phyloP scores from a whole-genome alignment of 192 early-diverging fungal genomes.

The Backusella morwellensis region DNA sequence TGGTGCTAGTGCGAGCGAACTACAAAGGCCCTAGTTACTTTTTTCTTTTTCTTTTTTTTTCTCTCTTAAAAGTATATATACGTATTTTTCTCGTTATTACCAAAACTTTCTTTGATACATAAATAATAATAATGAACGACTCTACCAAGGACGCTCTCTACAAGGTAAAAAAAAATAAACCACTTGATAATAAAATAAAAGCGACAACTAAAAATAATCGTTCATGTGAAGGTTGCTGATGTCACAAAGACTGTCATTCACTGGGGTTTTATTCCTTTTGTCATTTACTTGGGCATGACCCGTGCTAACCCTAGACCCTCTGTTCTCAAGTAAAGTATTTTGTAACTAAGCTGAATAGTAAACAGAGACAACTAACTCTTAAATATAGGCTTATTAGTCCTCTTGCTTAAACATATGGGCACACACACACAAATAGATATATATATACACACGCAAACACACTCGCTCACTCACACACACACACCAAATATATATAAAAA shows the following conservation, averaged over 20 bases:
- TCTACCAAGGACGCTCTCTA: slow-evolving; percentile 52
- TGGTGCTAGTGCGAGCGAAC: neutral
- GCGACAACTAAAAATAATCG: neutral
- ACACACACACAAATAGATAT: neutral
- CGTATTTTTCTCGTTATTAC: too few species aligned
- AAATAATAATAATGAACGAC: slow-evolving; percentile 40
- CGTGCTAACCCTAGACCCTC: slow-evolving; percentile 36
- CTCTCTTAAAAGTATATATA: neutral
- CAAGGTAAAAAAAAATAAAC: slow-evolving; percentile 35
- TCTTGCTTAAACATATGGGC: slow-evolving; percentile 18
- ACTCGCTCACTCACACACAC: neutral
- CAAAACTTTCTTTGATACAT: neutral
- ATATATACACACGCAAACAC: neutral
- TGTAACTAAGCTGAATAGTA: too few species aligned
- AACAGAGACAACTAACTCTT: neutral
- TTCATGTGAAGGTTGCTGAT: slow-evolving; percentile 32
- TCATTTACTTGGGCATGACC: slow-evolving; percentile 56
- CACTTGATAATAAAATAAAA: neutral
- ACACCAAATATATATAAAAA: neutral
- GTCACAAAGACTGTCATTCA: slow-evolving; percentile 57
- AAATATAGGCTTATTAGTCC: slow-evolving; percentile 26
- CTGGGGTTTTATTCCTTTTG: slow-evolving; percentile 61
- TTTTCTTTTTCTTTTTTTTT: slow-evolving; percentile 10
- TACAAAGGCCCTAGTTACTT: neutral
- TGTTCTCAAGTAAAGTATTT: slow-evolving; percentile 29